Base-by-base conservation (phyloP, 1,284 basidiomycete species). In the Mycena sp. region DNA sequence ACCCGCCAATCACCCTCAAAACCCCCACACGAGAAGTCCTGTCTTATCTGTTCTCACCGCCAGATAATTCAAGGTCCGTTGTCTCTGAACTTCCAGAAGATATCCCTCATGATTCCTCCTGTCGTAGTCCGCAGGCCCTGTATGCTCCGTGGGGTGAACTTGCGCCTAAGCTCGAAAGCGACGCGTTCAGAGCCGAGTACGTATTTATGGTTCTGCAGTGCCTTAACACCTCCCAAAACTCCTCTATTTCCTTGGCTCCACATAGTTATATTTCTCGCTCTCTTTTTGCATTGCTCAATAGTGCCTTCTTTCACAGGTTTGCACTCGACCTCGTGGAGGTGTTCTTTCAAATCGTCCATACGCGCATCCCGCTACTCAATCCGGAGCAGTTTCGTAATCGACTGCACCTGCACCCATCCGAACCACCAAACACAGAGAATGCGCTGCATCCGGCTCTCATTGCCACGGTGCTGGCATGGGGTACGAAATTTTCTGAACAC, bases 401-500 rank as follows among this genome's bases (percentile, higher is more conserved):
- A 19, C 80, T 93, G 58, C 86, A 86, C 63, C 70, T 85, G 4
- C 80, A 80, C 45, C 73, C 79, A 6, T 75, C 77, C 28, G 65
- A 74, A 56, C 59, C 75, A 64, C 67, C 75, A 63, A 63, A 60
- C 37, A 32, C 55, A 17, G 62, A 67, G 2, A 59, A 54, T 25
- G 32, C 40, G 32, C 40, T 67, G 12, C 68, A 70, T 23, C 65
- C 70, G 28, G 63, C 64, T 3, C 81, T 96, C 17, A 83, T 97
- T 38, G 95, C 95, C 4, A 91, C 92, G 1, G 90, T 96, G n/a
- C 81, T 98, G 49, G 94, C 95, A 0, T 96, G 93, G 90, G 95
- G 95, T 21, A 90, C 93, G 43, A 94, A 95, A 71, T 97, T 97
- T 75, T 93, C 92, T 11, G 94, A 96, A 70, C 92, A 96, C 73